These are phyloP conservation scores for Kodamaea sp. DNA, from an alignment of 1,139 yeast genomes.

Conservation along the genomic window DNA sequence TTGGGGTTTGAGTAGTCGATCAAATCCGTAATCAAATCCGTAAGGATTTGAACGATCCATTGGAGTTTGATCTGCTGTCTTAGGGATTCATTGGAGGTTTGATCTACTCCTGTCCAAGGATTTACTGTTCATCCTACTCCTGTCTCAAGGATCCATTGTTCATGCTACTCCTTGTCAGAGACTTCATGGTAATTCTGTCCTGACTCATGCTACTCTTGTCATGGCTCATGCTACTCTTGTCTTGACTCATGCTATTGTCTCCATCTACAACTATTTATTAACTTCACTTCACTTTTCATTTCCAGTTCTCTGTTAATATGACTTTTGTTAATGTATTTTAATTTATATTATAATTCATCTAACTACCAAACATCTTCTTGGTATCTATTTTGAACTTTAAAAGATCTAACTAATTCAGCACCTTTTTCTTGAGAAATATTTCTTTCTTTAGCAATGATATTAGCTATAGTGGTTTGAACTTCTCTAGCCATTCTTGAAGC, in stretches of 20 bases:
- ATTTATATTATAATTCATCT: background rate
- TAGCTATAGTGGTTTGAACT: constrained; percentile 71
- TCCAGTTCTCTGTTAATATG: background rate
- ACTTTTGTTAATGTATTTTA: background rate
- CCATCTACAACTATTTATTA: background rate
- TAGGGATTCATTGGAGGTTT: too few species aligned
- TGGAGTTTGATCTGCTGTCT: background rate
- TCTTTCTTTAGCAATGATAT: constrained; percentile 60
- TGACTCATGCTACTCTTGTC: too few species aligned
- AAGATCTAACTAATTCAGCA: constrained; percentile 69
- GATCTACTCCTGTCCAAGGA: too few species aligned
- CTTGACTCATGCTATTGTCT: too few species aligned
- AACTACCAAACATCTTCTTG: constrained; percentile 95
- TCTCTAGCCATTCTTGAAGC: constrained; percentile 96
- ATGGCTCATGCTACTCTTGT: too few species aligned
- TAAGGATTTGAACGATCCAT: too few species aligned
- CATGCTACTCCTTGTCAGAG: too few species aligned
- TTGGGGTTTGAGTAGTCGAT: too few species aligned
- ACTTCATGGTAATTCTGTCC: too few species aligned
- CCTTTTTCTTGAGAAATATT: constrained; percentile 63
- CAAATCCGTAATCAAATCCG: too few species aligned
- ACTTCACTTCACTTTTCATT: background rate
- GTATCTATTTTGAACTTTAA: constrained; percentile 81
- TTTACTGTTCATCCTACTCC: too few species aligned
- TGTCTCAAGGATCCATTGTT: too few species aligned